A percentile compares a stretch with the other conserved stretches of the same genome.
These are phyloP conservation scores for Tetrahymena elliotti DNA, from an alignment of 73 alveolate genomes.

Conservation along the genomic window DNA sequence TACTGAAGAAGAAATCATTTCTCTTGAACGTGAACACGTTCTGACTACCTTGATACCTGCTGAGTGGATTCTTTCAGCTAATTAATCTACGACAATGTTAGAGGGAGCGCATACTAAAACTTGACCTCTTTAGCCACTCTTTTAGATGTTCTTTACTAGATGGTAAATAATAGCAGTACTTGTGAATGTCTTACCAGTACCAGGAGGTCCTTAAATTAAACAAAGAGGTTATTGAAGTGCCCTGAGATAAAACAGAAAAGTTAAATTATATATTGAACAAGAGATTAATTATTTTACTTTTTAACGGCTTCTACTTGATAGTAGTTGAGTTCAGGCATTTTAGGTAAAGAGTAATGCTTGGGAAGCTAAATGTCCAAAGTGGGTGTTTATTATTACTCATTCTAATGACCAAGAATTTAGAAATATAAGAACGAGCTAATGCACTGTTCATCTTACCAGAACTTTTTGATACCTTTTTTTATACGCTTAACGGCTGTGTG, in stretches of 20 bases:
- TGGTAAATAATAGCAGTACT: slow-evolving; percentile 98
- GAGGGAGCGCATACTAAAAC: slow-evolving; percentile 99
- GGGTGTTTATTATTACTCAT: slow-evolving; percentile 55
- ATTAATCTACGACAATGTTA: slow-evolving; percentile 96
- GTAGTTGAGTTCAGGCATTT: slow-evolving; percentile 94
- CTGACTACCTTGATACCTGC: slow-evolving; percentile 86
- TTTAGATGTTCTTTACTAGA: slow-evolving; percentile 64
- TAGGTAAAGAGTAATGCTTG: slow-evolving; percentile 86
- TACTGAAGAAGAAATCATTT: slow-evolving; percentile 91
- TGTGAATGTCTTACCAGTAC: slow-evolving; percentile 99
- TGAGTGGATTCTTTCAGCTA: slow-evolving; percentile 18
- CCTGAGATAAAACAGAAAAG: not conserved
- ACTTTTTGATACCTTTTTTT: slow-evolving; percentile 78
- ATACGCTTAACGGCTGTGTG: slow-evolving; percentile 98
- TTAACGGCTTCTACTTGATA: slow-evolving; percentile 84
- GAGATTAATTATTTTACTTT: slow-evolving; percentile 1
- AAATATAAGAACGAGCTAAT: slow-evolving; percentile 74
- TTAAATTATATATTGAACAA: not conserved
- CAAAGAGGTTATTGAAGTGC: slow-evolving; percentile 82
- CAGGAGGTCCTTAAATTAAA: slow-evolving; percentile 99
- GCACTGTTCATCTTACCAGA: slow-evolving; percentile 74
- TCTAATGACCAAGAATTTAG: slow-evolving; percentile 82
- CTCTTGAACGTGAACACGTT: slow-evolving; percentile 98
- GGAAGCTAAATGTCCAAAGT: slow-evolving; percentile 46
- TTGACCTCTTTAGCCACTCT: slow-evolving; percentile 54